phyloP scores from a whole-genome alignment of 2,329 filamentous ascomycete genomes.

The Claviceps arundinis region DNA sequence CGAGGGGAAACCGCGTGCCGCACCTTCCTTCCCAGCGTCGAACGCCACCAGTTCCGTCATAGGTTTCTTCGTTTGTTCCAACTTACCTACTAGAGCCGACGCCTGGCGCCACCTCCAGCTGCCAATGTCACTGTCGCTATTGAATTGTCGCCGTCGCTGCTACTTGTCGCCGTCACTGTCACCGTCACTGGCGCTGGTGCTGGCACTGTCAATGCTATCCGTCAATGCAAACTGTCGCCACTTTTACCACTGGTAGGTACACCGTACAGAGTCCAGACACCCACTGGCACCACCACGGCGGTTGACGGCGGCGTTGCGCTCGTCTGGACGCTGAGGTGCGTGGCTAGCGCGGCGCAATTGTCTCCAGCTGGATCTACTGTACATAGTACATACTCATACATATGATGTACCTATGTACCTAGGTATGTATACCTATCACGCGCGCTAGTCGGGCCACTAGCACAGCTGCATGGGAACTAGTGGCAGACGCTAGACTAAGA shows the following conservation, averaged over 20 bases:
- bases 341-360: too few relatives aligned
- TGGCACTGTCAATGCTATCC: not conserved
- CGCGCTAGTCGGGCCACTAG: not conserved
- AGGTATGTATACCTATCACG: not conserved
- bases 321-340: not conserved
- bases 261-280: not conserved
- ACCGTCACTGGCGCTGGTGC: too few relatives aligned
- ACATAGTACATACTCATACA: too few relatives aligned
- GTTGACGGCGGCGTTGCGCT: not conserved
- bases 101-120: too few relatives aligned
- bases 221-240: not conserved
- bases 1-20: not conserved
- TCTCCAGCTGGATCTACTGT: too few relatives aligned
- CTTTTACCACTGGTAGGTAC: not conserved
- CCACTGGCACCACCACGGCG: not conserved
- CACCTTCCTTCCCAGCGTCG: not conserved
- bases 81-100: too few relatives aligned
- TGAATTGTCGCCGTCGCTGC: too few relatives aligned
- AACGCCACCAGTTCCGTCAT: too few relatives aligned
- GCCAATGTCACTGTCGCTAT: too few relatives aligned
- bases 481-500: not conserved
- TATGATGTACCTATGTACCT: too few relatives aligned
- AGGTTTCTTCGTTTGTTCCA: too few relatives aligned
- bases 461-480: not conserved
- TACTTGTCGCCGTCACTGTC: too few relatives aligned